Base-by-base conservation (phyloP, 78 protist genomes). In the Dictyostelium brefeldianum region DNA sequence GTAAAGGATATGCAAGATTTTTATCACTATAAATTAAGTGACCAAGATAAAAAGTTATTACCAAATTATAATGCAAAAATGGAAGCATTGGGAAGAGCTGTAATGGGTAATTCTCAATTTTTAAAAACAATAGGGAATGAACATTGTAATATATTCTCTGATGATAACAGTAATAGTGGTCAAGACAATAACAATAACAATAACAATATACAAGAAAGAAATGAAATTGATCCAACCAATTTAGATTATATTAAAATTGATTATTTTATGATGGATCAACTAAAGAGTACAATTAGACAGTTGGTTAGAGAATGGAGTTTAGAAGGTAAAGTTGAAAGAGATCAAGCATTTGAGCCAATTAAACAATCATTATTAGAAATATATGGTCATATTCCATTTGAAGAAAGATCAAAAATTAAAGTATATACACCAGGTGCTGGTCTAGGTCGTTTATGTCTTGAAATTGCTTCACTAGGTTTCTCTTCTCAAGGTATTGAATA, bases 381-480 rank as follows among this genome's bases (percentile, higher is more conserved):
- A 7, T 91, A 73, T n/a, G 65, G 81, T 12, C 20, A 48, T 18
- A 17, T 54, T 18, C 27, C 70, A 25, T 31, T 54, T 18, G 43
- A 31, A 27, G 89, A 79, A 22, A 46, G 95, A 41, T 27, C 65
- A 51, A 41, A 53, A 5, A 67, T 83, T 41, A 77, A 36, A 83
- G 90, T 91, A 1, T 81, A 77, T 64, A 56, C 78, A 57, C 99
- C 99, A 0, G 99, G 99, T 31, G 80, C 97, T 2, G 99, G 98
- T 9, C 77, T 97, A 25, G 99, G 98, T 27, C 43, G 99, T 62
- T 94, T 98, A 5, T 90, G 94, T 20, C 94, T 80, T 9, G 98
- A 97, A 50, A 59, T 97, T 22, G 98, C 97, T 43, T 79, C 95
- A 15, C 5, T 56, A 5, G 98, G 97, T 4, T 97, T 62, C 57